Percentiles rank a stretch among this genome's conserved stretches.
phyloP scores from a whole-genome alignment of 1,139 yeast species.

The Scheffersomyces segobiensis region DNA sequence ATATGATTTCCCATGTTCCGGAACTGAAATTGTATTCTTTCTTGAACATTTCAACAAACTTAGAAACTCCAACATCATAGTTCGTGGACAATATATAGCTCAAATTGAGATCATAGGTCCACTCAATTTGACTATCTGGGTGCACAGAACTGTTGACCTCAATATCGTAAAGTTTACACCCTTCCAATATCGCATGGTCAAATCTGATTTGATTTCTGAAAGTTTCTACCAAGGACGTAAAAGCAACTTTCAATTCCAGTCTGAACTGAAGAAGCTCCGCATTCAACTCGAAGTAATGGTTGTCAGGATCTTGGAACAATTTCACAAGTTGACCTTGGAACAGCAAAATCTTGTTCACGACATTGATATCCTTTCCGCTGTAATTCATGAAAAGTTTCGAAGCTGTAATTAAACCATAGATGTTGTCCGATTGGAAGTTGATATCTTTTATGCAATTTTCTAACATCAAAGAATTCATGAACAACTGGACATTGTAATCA shows the following conservation, averaged over 20 bases:
- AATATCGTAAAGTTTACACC: constrained; percentile 14
- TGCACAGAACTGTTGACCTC: background rate
- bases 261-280: constrained; percentile 34
- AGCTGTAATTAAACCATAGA: constrained; percentile 34
- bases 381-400: constrained; percentile 25
- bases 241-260: constrained; percentile 17
- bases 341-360: constrained; percentile 24
- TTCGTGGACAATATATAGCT: constrained; percentile 30
- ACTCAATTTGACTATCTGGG: constrained; percentile 4
- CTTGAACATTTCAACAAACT: constrained; percentile 28
- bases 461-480: constrained; percentile 34
- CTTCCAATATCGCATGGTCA: constrained; percentile 23
- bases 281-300: constrained; percentile 44
- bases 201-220: constrained; percentile 6
- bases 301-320: constrained; percentile 54
- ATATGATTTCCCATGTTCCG: constrained; percentile 35
- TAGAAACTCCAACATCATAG: constrained; percentile 26
- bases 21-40: constrained; percentile 32
- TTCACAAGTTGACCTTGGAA: constrained; percentile 44
- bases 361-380: constrained; percentile 8
- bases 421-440: constrained; percentile 33
- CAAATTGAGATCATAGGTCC: constrained; percentile 26
- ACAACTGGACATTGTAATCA: constrained; percentile 16
- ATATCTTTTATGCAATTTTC: constrained; percentile 27
- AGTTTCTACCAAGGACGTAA: constrained; percentile 11